Evolutionary conservation across 768 basidiomycete genomes (phyloP).

Genomic region (Polyporus arcularius): DNA sequence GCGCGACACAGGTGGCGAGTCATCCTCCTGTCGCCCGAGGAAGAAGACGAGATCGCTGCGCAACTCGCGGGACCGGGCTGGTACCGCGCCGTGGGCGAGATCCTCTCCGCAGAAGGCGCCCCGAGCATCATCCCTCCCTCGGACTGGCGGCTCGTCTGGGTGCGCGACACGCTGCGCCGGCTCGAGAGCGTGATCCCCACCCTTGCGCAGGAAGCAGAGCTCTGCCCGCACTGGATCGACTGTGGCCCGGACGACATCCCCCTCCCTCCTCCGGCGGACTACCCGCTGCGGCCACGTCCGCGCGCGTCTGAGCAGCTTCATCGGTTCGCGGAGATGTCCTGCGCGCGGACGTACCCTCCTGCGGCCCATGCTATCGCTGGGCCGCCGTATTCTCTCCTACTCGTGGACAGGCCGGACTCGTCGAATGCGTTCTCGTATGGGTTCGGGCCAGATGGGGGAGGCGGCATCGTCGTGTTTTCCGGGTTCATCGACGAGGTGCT

Average conservation of each 20-base stretch:
- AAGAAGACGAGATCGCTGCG: conserved; percentile 86
- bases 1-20: conserved; percentile 68
- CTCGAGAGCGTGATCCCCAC: conserved; percentile 77
- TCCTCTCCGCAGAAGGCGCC: conserved; percentile 65
- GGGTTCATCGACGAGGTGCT: conserved; percentile 92
- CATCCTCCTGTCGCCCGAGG: conserved; percentile 88
- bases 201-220: conserved; percentile 58
- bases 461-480: conserved; percentile 92
- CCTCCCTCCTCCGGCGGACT: conserved; percentile 78
- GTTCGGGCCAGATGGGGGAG: conserved; percentile 88
- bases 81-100: conserved; percentile 80
- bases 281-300: conserved; percentile 84
- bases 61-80: conserved; percentile 85
- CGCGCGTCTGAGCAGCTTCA: conserved; percentile 74
- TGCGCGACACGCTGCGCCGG: conserved; percentile 70
- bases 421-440: conserved; percentile 96
- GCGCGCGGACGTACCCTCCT: conserved; percentile 42
- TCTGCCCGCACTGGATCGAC: conserved; percentile 58
- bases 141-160: conserved; percentile 94
- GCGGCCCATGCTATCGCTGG: conserved; percentile 66
- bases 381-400: conserved; percentile 85
- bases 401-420: conserved; percentile 84
- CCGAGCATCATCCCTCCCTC: conserved; percentile 63
- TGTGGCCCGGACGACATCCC: conserved; percentile 52
- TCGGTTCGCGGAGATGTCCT: conserved; percentile 50